A percentile compares a stretch with the other conserved stretches of the same genome.
Conservation (phyloP, 140 eudicot genomes). For the Bidens hawaiensis region DNA sequence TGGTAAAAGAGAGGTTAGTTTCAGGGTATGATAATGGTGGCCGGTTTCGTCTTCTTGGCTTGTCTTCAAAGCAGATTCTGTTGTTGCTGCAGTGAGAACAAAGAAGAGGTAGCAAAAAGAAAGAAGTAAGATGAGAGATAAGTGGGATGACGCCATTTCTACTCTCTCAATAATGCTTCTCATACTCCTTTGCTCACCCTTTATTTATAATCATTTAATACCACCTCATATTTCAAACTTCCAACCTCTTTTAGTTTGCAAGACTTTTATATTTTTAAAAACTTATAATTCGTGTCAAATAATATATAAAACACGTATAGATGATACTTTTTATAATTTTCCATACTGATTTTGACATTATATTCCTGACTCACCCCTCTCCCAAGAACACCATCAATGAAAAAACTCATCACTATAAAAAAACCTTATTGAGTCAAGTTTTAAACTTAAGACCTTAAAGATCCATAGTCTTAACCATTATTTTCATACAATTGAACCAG, state of each 20-base stretch:
- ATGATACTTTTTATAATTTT: too few relatives aligned
- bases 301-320: too few relatives aligned
- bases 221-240: slow-evolving; percentile 8
- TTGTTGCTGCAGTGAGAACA: not conserved
- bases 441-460: too few relatives aligned
- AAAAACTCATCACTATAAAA: too few relatives aligned
- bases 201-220: slow-evolving; percentile 23
- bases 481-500: too few relatives aligned
- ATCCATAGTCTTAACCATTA: too few relatives aligned
- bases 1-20: slow-evolving; percentile 15
- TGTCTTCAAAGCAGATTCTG: not conserved
- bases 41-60: not conserved
- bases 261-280: not conserved
- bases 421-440: too few relatives aligned
- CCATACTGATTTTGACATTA: too few relatives aligned
- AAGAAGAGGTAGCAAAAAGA: slow-evolving; percentile 12
- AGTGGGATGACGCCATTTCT: slow-evolving; percentile 21
- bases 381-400: too few relatives aligned
- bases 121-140: slow-evolving; percentile 10
- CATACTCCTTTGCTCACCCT: not conserved
- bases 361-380: too few relatives aligned
- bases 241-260: not conserved
- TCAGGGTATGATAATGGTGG: slow-evolving; percentile 15
- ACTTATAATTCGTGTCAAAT: not conserved
- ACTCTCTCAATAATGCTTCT: slow-evolving; percentile 16